A percentile compares a stretch with the other conserved stretches of the same genome.
phyloP scores from a whole-genome alignment of 345 rosid species.

The Stellera chamaejasme region DNA sequence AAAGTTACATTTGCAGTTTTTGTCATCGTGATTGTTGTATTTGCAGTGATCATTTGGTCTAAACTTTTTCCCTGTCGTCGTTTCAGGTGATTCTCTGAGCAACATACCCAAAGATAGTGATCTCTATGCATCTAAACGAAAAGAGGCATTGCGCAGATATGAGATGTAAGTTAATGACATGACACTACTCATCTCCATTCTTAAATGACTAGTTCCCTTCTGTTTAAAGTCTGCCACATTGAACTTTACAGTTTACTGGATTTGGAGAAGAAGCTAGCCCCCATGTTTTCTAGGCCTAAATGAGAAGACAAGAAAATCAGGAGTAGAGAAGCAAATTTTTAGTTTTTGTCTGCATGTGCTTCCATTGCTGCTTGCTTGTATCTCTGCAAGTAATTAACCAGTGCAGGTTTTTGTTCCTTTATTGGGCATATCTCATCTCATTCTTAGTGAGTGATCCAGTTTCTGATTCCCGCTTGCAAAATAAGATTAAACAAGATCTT shows the following conservation, averaged over 20 bases:
- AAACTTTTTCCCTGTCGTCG: neutral
- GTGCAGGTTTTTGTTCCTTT: too few relatives aligned
- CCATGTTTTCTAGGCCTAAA: constrained; percentile 40
- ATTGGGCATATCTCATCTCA: too few relatives aligned
- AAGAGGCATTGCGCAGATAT: constrained; percentile 68
- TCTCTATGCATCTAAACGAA: constrained; percentile 52
- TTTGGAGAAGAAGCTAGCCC: constrained; percentile 72
- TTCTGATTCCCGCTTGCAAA: too few relatives aligned
- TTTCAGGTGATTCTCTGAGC: constrained; percentile 57
- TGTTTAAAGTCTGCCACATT: neutral
- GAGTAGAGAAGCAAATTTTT: too few relatives aligned
- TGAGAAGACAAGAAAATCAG: neutral
- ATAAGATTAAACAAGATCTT: too few relatives aligned
- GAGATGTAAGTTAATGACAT: constrained; percentile 51
- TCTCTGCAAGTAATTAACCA: too few relatives aligned
- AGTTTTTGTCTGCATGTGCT: too few relatives aligned
- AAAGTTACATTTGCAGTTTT: neutral
- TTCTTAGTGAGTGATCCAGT: too few relatives aligned
- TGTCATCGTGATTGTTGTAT: neutral
- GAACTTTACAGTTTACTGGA: constrained; percentile 55
- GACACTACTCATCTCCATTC: neutral
- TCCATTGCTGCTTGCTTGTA: too few relatives aligned
- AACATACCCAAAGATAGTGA: constrained; percentile 81
- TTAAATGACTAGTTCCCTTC: neutral
- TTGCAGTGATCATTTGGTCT: neutral